A percentile compares a stretch with the other conserved stretches of the same genome.
Conservation (phyloP, 306 rosid species). For the Begonia fuchsioides region DNA sequence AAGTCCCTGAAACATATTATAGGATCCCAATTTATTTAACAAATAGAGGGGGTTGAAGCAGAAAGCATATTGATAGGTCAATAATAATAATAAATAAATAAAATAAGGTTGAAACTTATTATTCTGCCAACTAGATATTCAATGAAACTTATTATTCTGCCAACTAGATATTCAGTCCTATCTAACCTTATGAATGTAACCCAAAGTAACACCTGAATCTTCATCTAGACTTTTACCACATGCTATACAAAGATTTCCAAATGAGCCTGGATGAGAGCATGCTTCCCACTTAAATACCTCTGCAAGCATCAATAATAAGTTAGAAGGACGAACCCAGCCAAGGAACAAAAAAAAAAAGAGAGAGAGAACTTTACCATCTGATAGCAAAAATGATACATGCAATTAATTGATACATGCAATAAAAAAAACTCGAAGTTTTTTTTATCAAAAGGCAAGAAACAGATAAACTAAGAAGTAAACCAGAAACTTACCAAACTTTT, state of each 20-base stretch:
- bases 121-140: too few relatives aligned
- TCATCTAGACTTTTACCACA: constrained; percentile 63
- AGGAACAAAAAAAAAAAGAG: neutral
- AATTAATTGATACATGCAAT: too few relatives aligned
- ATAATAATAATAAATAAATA: neutral
- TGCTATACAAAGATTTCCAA: constrained; percentile 54
- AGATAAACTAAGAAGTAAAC: constrained; percentile 1
- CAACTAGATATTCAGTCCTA: neutral
- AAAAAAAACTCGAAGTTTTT: too few relatives aligned
- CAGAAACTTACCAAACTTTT: constrained; percentile 26
- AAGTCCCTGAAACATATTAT: constrained; percentile 39
- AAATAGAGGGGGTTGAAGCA: too few relatives aligned
- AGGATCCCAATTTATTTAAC: neutral
- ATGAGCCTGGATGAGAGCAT: constrained; percentile 71
- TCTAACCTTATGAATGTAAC: constrained; percentile 70
- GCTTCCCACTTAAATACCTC: constrained; percentile 23
- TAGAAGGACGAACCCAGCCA: neutral
- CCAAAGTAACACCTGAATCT: constrained; percentile 64
- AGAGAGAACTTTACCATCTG: neutral
- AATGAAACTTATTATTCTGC: constrained; percentile 11
- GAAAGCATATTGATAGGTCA: too few relatives aligned
- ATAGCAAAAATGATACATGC: too few relatives aligned
- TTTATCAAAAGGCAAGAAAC: neutral
- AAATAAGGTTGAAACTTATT: neutral
- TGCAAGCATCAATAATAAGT: constrained; percentile 14